Evolutionary conservation across 371 early-diverging fungal genomes (phyloP).

Genomic region (Mortierella sp.): DNA sequence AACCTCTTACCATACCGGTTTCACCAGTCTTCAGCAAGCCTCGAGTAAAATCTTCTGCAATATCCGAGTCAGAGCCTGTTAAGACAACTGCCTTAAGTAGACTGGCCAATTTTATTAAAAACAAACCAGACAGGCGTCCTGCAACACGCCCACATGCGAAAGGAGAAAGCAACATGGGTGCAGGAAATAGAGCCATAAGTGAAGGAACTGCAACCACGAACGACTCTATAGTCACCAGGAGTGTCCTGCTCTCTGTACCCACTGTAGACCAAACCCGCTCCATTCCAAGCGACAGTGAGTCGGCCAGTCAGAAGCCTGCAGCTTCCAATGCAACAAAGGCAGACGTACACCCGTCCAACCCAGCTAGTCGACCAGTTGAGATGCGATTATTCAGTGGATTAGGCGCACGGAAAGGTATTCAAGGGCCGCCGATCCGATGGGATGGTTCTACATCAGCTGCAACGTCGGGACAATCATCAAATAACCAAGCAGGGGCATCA

Average conservation of each 20-base stretch:
- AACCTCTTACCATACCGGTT: slow-evolving; percentile 36
- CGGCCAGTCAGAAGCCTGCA: neutral
- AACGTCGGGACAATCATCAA: neutral
- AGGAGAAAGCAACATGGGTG: no score
- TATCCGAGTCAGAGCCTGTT: neutral
- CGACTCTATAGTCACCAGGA: neutral
- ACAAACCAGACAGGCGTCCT: neutral
- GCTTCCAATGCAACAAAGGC: neutral
- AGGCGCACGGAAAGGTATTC: slow-evolving; percentile 1
- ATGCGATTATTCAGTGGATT: neutral
- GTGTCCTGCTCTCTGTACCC: neutral
- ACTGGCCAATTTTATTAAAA: slow-evolving; percentile 3
- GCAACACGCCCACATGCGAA: neutral
- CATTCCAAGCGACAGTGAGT: neutral
- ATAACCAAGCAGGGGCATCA: neutral
- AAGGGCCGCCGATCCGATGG: slow-evolving; percentile 24
- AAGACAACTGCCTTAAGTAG: slow-evolving; percentile 9
- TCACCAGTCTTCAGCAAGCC: slow-evolving; percentile 43
- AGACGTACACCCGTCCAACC: slow-evolving; percentile 1
- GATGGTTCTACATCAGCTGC: neutral
- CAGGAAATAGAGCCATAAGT: neutral
- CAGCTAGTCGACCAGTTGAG: neutral
- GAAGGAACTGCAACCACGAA: neutral
- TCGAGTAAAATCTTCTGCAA: slow-evolving; percentile 7
- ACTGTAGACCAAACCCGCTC: neutral